Percentiles rank a stretch among this genome's conserved stretches.
Evolutionary conservation across 805 yeast genomes (phyloP).

Genomic region (Candida hungchunana): DNA sequence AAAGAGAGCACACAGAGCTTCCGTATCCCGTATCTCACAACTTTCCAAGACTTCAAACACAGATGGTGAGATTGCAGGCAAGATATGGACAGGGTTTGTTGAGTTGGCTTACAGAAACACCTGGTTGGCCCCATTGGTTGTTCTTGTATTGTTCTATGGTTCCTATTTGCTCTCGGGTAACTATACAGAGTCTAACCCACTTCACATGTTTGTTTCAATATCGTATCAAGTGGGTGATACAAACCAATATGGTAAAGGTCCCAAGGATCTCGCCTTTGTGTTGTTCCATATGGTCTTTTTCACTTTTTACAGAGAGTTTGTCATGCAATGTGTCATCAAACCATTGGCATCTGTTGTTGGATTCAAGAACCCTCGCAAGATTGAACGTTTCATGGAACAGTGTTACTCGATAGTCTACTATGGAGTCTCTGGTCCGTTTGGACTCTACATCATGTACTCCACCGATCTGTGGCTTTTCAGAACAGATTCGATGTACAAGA

Average conservation of each 20-base stretch:
- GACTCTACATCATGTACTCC: constrained; percentile 80
- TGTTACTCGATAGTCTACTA: constrained; percentile 80
- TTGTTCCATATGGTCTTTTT: constrained; percentile 78
- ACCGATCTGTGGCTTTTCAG: constrained; percentile 88
- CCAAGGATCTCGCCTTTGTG: constrained; percentile 75
- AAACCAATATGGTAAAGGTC: constrained; percentile 83
- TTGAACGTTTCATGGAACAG: constrained; percentile 89
- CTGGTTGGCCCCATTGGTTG: constrained; percentile 66
- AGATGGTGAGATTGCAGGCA: constrained; percentile 51
- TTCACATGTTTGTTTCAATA: constrained; percentile 59
- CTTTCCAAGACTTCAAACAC: constrained; percentile 31
- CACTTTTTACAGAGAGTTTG: constrained; percentile 86
- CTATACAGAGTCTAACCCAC: constrained; percentile 52
- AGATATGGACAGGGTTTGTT: constrained; percentile 52
- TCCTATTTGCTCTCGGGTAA: constrained; percentile 55
- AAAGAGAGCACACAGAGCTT: constrained; percentile 36
- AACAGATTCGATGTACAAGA: constrained; percentile 72
- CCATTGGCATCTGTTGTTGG: constrained; percentile 64
- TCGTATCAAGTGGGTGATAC: constrained; percentile 62
- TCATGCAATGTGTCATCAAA: constrained; percentile 74
- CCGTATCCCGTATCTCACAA: constrained; percentile 32
- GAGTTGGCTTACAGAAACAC: constrained; percentile 57
- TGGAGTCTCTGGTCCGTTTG: constrained; percentile 77
- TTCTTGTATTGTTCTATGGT: constrained; percentile 37
- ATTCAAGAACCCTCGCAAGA: constrained; percentile 44